Percentiles rank a stretch among this genome's conserved stretches.
These are phyloP conservation scores for Taiozyma sp. DNA, from an alignment of 1,139 yeast species.

Conservation along the genomic window DNA sequence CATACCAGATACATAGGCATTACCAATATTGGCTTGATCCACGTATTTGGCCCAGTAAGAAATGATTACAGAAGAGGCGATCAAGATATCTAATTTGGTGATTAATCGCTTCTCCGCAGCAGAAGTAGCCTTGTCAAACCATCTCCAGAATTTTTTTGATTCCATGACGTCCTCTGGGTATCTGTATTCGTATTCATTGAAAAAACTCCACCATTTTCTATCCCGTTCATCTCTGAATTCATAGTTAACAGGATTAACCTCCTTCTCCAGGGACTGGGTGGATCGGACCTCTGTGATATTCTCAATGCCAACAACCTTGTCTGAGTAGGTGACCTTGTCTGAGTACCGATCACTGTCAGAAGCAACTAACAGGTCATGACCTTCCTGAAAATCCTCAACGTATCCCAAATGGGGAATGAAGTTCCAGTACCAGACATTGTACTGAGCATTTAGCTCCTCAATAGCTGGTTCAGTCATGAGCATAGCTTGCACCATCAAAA, in stretches of 20 bases:
- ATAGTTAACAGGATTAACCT: background rate
- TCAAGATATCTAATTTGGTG: slow-evolving; percentile 51
- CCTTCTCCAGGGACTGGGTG: background rate
- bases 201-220: slow-evolving; percentile 59
- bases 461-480: background rate
- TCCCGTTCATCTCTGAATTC: slow-evolving; percentile 61
- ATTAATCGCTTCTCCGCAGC: slow-evolving; percentile 46
- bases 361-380: background rate
- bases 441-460: background rate
- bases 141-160: slow-evolving; percentile 52
- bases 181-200: slow-evolving; percentile 59
- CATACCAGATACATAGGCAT: slow-evolving; percentile 36
- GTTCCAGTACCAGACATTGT: slow-evolving; percentile 1
- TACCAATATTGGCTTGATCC: slow-evolving; percentile 36
- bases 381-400: background rate
- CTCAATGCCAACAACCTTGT: background rate
- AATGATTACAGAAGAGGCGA: slow-evolving; percentile 25
- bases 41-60: slow-evolving; percentile 22
- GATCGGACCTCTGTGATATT: background rate
- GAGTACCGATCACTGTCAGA: background rate
- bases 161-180: slow-evolving; percentile 32
- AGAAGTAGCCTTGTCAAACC: slow-evolving; percentile 59
- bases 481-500: background rate
- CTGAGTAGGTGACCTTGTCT: background rate
- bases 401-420: background rate